phyloP scores from a whole-genome alignment of 1,284 basidiomycete species.

The Pseudozyma pruni region DNA sequence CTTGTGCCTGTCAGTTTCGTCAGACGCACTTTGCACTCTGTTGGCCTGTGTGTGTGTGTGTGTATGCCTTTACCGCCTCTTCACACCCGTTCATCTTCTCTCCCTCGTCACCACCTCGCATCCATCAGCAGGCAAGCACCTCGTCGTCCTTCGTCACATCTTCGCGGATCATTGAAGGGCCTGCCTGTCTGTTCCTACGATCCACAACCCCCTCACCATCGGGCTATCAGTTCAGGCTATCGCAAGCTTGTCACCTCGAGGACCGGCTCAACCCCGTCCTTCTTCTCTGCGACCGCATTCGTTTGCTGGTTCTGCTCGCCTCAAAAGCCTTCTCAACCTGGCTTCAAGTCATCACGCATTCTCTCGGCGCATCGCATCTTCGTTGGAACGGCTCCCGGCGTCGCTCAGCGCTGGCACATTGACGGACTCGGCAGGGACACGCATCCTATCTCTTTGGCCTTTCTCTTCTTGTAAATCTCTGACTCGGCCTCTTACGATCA shows the following conservation, averaged over 20 bases:
- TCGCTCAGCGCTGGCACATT: too few relatives aligned
- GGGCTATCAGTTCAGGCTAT: too few relatives aligned
- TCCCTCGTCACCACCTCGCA: slow-evolving; percentile 7
- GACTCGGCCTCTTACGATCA: too few relatives aligned
- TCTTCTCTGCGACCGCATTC: slow-evolving; percentile 9
- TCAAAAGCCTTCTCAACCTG: slow-evolving; percentile 21
- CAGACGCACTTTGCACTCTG: background rate
- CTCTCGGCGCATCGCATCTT: background rate
- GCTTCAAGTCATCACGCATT: slow-evolving; percentile 7
- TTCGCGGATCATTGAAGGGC: slow-evolving; percentile 14
- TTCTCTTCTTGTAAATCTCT: slow-evolving; percentile 7
- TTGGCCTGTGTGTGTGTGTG: too few relatives aligned
- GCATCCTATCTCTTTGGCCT: too few relatives aligned
- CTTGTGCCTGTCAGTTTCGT: slow-evolving; percentile 1
- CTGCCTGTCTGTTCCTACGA: background rate
- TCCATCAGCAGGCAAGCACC: slow-evolving; percentile 12
- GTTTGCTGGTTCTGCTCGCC: slow-evolving; percentile 11
- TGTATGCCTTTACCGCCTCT: background rate
- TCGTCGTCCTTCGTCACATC: background rate
- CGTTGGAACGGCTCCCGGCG: too few relatives aligned
- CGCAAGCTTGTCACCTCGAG: too few relatives aligned
- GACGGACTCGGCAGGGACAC: too few relatives aligned
- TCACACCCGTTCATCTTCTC: background rate
- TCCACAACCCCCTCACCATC: too few relatives aligned
- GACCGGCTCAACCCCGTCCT: slow-evolving; percentile 45